Evolutionary conservation across 2,329 filamentous ascomycete species (phyloP).

Genomic region (Pleurostoma richardsiae): DNA sequence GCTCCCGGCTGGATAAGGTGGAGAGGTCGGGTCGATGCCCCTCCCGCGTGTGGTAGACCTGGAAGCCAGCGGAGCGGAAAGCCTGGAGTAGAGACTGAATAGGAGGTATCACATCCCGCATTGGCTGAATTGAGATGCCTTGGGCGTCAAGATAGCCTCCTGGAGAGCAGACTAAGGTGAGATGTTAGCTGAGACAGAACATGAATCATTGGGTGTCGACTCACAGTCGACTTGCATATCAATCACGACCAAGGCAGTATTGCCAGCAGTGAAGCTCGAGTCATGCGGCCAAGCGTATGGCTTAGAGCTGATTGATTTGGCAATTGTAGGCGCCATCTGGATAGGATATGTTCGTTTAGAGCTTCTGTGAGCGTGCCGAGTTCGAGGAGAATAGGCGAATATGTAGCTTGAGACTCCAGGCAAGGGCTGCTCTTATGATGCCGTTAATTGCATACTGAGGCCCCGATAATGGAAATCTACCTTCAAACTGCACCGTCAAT

Average conservation of each 20-base stretch:
- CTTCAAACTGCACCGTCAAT: no score
- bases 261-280: conserved; percentile 33
- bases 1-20: conserved; percentile 47
- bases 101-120: conserved; percentile 28
- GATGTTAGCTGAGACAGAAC: no score
- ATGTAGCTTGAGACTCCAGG: no score
- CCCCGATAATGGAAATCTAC: no score
- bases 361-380: no score
- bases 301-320: conserved; percentile 1
- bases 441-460: no score
- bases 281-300: conserved; percentile 42
- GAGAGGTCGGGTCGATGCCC: background rate
- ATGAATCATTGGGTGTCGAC: conserved; percentile 4
- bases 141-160: conserved; percentile 33
- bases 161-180: conserved; percentile 21
- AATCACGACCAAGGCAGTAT: conserved; percentile 37
- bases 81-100: conserved; percentile 23
- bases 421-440: no score
- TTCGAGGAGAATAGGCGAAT: no score
- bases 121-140: conserved; percentile 24
- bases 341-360: background rate
- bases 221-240: conserved; percentile 43
- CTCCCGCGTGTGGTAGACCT: background rate
- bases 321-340: background rate
- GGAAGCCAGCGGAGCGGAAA: conserved; percentile 17